A percentile compares a stretch with the other conserved stretches of the same genome.
Conservation (phyloP, 2,329 filamentous ascomycete genomes). For the Diplodia mutila region DNA sequence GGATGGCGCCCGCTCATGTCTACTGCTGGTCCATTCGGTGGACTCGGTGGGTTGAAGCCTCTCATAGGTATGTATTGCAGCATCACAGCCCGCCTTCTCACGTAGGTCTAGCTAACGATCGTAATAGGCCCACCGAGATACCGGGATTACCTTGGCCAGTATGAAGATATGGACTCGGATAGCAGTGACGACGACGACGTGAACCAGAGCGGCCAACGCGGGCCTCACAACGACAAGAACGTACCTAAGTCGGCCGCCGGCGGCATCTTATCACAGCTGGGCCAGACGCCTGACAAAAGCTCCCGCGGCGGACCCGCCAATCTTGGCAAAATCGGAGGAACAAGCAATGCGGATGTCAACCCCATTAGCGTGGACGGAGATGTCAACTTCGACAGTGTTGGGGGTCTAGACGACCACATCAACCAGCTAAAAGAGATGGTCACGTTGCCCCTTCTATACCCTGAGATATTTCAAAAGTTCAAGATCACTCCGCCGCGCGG, state of each 20-base stretch:
- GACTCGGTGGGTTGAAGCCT: slow-evolving; percentile 72
- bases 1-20: slow-evolving; percentile 80
- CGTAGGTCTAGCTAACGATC: background rate
- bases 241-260: background rate
- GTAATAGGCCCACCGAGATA: background rate
- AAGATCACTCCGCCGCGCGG: slow-evolving; percentile 92
- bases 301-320: slow-evolving; percentile 72
- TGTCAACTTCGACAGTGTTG: slow-evolving; percentile 92
- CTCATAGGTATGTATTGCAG: slow-evolving; percentile 65
- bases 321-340: slow-evolving; percentile 91
- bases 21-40: slow-evolving; percentile 86
- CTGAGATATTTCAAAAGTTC: slow-evolving; percentile 88
- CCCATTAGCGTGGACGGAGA: slow-evolving; percentile 90
- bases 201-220: slow-evolving; percentile 10
- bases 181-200: slow-evolving; percentile 85
- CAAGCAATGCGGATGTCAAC: slow-evolving; percentile 90
- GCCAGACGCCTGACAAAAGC: slow-evolving; percentile 59
- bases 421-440: slow-evolving; percentile 99
- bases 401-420: slow-evolving; percentile 89
- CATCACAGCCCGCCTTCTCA: background rate
- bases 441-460: slow-evolving; percentile 88
- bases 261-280: slow-evolving; percentile 51
- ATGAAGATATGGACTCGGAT: slow-evolving; percentile 66
- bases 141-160: slow-evolving; percentile 54
- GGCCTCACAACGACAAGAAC: slow-evolving; percentile 32